A percentile compares a stretch with the other conserved stretches of the same genome.
Evolutionary conservation across 208 protist genomes (phyloP).

Genomic region (Wallacemonas sp.): DNA sequence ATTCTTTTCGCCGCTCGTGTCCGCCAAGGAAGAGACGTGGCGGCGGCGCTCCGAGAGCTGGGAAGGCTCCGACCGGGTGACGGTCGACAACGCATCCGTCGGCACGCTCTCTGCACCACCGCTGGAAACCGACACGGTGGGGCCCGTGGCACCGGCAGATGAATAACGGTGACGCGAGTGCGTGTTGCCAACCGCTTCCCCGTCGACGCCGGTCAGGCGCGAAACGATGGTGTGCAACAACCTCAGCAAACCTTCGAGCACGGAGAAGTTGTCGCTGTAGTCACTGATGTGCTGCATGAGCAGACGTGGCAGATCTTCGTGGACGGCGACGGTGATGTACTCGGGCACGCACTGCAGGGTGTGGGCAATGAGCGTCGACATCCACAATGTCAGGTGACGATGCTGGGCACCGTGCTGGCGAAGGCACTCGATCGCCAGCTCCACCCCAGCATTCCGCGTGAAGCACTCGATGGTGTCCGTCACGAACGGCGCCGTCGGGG

Average conservation of each 20-base stretch:
- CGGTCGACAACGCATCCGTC: background rate
- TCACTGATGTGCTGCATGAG: conserved; percentile 37
- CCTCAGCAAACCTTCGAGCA: conserved; percentile 28
- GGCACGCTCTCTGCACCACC: too few relatives aligned
- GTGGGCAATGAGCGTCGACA: conserved; percentile 44
- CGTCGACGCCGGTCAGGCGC: background rate
- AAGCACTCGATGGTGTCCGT: conserved; percentile 37
- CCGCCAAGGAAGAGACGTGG: background rate
- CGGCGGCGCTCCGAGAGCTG: background rate
- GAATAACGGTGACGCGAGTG: conserved; percentile 13
- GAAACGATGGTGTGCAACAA: conserved; percentile 5
- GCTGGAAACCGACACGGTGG: too few relatives aligned
- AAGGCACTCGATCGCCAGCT: conserved; percentile 54
- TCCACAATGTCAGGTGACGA: conserved; percentile 41
- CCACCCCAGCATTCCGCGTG: conserved; percentile 36
- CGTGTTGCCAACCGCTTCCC: background rate
- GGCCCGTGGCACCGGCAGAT: conserved; percentile 1
- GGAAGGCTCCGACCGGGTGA: background rate
- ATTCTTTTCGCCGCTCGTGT: background rate
- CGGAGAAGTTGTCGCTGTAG: conserved; percentile 25
- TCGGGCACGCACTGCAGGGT: conserved; percentile 21
- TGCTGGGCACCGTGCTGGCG: conserved; percentile 34
- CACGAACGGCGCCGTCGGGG: conserved; percentile 20
- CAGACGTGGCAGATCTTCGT: conserved; percentile 38
- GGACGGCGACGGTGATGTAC: conserved; percentile 30